Evolutionary conservation across 1,139 yeast species (phyloP).

Genomic region (Fermentozyma sake): DNA sequence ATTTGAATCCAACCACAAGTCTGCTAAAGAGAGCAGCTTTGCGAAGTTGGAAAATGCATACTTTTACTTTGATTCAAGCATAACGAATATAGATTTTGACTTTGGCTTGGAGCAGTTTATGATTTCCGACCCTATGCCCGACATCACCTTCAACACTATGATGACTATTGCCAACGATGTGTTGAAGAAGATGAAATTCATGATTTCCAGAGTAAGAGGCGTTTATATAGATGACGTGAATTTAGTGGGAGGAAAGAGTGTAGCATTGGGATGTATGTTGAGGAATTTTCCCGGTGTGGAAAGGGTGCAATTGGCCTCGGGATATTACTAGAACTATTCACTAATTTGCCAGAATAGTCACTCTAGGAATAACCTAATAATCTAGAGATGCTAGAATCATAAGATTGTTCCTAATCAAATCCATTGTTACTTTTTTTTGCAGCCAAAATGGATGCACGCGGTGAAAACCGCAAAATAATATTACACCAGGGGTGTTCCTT

Average conservation of each 20-base stretch:
- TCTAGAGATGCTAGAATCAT: no score
- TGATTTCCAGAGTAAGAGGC: slow-evolving; percentile 31
- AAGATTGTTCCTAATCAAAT: no score
- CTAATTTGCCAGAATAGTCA: no score
- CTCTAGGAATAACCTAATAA: no score
- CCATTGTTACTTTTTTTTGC: no score
- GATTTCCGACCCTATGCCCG: slow-evolving; percentile 4
- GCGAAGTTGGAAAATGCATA: slow-evolving; percentile 23
- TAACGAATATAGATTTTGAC: slow-evolving; percentile 8
- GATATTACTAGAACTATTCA: slow-evolving; percentile 1
- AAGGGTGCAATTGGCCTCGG: slow-evolving; percentile 27
- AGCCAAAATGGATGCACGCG: no score
- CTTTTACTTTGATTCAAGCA: slow-evolving; percentile 33
- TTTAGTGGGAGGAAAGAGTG: slow-evolving; percentile 29
- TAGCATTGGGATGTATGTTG: slow-evolving; percentile 27
- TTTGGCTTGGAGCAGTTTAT: slow-evolving; percentile 4
- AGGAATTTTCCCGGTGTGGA: slow-evolving; percentile 34
- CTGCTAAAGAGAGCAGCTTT: slow-evolving; percentile 6
- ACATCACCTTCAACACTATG: slow-evolving; percentile 20
- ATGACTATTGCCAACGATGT: slow-evolving; percentile 34
- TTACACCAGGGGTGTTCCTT: no score
- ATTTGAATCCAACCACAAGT: slow-evolving; percentile 3
- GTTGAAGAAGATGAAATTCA: slow-evolving; percentile 30
- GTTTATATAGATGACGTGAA: slow-evolving; percentile 31
- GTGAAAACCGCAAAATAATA: no score